Percentiles rank a stretch among this genome's conserved stretches.
Conservation (phyloP, 2,329 filamentous ascomycete genomes). For the Immersiporthe knoxdaviesiana region DNA sequence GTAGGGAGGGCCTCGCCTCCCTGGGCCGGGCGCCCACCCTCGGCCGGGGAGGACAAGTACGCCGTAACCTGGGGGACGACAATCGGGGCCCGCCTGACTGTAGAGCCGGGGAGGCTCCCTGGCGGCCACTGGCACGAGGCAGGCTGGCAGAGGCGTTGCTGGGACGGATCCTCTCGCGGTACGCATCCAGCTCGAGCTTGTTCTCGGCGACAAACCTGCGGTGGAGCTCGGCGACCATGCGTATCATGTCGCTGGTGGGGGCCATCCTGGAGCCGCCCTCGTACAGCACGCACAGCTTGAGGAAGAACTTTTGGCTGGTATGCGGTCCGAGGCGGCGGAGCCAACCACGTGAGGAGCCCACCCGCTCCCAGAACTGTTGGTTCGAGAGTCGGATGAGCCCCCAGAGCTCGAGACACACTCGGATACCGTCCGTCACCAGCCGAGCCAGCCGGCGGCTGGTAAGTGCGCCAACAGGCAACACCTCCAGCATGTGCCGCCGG, state of each 20-base stretch:
- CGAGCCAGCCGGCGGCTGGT: neutral
- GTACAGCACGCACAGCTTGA: conserved; percentile 14
- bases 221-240: neutral
- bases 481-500: conserved; percentile 10
- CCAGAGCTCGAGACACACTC: neutral
- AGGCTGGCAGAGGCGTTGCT: neutral
- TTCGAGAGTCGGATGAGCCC: neutral
- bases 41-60: neutral
- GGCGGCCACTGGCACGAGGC: neutral
- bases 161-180: neutral
- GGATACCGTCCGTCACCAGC: neutral
- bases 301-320: conserved; percentile 20
- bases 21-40: neutral
- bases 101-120: neutral
- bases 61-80: neutral
- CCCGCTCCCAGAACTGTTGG: conserved; percentile 7
- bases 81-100: neutral
- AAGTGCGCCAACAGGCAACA: neutral
- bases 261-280: conserved; percentile 9
- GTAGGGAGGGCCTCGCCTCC: neutral
- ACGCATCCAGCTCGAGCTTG: conserved; percentile 6
- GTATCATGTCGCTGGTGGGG: neutral
- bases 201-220: conserved; percentile 1
- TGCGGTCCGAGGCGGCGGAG: conserved; percentile 2
- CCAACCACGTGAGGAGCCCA: neutral